Percentiles rank a stretch among this genome's conserved stretches.
Conservation (phyloP, 306 rosid genomes). For the Rosa chinensis region DNA sequence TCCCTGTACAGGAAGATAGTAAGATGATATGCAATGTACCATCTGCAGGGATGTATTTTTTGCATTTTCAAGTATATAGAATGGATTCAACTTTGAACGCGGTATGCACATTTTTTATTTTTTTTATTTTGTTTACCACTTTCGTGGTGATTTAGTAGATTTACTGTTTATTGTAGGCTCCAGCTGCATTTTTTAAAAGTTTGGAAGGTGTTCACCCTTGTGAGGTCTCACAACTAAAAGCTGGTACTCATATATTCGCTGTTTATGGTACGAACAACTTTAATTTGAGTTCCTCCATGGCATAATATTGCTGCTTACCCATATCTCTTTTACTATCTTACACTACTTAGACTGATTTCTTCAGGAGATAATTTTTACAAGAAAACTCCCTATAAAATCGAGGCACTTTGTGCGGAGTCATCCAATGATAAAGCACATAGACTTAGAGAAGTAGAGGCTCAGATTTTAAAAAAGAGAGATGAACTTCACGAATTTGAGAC, state of each 20-base stretch:
- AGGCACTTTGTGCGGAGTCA: conserved; percentile 75
- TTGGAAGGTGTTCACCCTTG: conserved; percentile 99
- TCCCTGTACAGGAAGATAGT: conserved; percentile 76
- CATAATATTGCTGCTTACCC: neutral
- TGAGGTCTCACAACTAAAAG: conserved; percentile 91
- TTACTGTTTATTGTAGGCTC: conserved; percentile 48
- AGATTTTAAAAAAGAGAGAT: conserved; percentile 89
- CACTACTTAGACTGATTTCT: conserved; percentile 25
- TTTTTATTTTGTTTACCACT: neutral
- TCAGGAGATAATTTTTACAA: conserved; percentile 95
- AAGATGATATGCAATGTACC: conserved; percentile 85
- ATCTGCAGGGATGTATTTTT: conserved; percentile 94
- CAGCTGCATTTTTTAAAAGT: conserved; percentile 90
- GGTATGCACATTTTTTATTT: conserved; percentile 43
- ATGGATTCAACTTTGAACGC: conserved; percentile 98
- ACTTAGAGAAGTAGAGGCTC: conserved; percentile 80
- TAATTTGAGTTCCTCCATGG: conserved; percentile 26
- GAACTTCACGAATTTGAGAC: conserved; percentile 91
- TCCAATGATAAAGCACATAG: conserved; percentile 68
- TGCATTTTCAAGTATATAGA: conserved; percentile 97
- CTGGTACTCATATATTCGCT: conserved; percentile 97
- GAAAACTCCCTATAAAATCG: conserved; percentile 87
- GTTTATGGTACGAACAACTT: conserved; percentile 82
- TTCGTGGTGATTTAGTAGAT: conserved; percentile 5
- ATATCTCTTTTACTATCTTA: conserved; percentile 23